A percentile compares a stretch with the other conserved stretches of the same genome.
These are phyloP conservation scores for Harrya chromipes DNA, from an alignment of 768 basidiomycete species.

Conservation along the genomic window DNA sequence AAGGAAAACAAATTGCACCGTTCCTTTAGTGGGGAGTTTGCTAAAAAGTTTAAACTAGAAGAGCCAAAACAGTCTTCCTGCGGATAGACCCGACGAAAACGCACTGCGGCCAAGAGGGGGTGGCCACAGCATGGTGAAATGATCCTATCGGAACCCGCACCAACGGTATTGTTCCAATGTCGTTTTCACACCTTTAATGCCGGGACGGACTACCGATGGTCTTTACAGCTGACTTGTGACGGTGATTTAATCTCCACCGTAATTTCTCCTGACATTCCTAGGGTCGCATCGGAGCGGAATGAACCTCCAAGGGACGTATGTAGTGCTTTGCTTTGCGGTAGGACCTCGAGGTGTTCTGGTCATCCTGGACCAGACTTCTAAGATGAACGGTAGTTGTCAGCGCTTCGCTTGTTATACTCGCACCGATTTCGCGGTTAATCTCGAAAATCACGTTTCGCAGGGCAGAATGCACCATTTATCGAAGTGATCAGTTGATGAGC, in stretches of 20 bases:
- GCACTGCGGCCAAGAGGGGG: conserved; percentile 16
- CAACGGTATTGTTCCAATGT: conserved; percentile 10
- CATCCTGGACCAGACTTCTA: neutral
- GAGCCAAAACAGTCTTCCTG: conserved; percentile 32
- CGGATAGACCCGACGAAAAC: conserved; percentile 19
- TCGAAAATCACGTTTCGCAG: conserved; percentile 19
- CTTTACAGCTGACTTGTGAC: conserved; percentile 4
- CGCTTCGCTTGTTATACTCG: conserved; percentile 6
- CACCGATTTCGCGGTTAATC: conserved; percentile 23
- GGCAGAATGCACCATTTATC: conserved; percentile 18
- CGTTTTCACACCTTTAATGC: conserved; percentile 13
- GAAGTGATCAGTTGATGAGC: conserved; percentile 25
- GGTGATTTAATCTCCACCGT: neutral
- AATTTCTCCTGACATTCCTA: conserved; percentile 6
- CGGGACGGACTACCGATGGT: conserved; percentile 25
- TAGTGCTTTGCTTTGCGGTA: conserved; percentile 2
- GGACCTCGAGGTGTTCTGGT: conserved; percentile 3
- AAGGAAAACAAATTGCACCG: conserved; percentile 14
- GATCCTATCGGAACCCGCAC: conserved; percentile 13
- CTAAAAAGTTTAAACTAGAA: conserved; percentile 35
- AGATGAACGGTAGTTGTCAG: neutral
- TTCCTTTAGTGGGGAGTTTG: conserved; percentile 19
- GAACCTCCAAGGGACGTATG: conserved; percentile 2
- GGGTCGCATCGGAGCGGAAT: conserved; percentile 11
- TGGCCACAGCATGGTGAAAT: conserved; percentile 20